These are phyloP conservation scores for Agaricus blazei DNA, from an alignment of 768 basidiomycete genomes.

Conservation along the genomic window DNA sequence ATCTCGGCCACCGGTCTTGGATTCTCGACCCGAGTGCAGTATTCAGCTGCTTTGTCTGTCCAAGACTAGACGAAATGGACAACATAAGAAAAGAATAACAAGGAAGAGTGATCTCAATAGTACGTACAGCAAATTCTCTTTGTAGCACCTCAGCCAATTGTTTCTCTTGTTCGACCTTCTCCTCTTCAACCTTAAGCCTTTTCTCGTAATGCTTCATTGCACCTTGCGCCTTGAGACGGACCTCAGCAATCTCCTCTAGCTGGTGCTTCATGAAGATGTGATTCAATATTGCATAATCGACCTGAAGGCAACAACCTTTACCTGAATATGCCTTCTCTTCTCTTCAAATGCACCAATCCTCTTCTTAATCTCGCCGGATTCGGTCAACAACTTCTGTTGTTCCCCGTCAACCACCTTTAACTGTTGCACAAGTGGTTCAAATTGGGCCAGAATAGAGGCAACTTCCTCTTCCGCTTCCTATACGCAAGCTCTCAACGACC, in stretches of 20 bases:
- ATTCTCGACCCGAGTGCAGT: slow-evolving; percentile 52
- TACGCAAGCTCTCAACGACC: neutral
- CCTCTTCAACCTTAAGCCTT: slow-evolving; percentile 49
- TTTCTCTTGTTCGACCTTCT: slow-evolving; percentile 39
- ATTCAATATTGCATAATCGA: neutral
- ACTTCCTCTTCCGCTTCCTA: slow-evolving; percentile 58
- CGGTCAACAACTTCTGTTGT: slow-evolving; percentile 36
- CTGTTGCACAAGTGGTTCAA: slow-evolving; percentile 35
- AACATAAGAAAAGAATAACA: too few relatives aligned
- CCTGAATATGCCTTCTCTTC: slow-evolving; percentile 35
- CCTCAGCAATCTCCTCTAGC: slow-evolving; percentile 42
- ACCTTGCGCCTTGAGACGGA: slow-evolving; percentile 47
- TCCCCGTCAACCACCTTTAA: slow-evolving; percentile 43
- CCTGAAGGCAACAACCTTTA: slow-evolving; percentile 22
- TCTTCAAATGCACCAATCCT: slow-evolving; percentile 50
- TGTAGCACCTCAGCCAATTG: slow-evolving; percentile 45
- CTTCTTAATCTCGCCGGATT: slow-evolving; percentile 40
- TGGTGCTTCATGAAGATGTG: slow-evolving; percentile 32
- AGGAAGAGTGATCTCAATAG: neutral
- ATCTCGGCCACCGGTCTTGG: slow-evolving; percentile 55
- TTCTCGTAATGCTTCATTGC: slow-evolving; percentile 39
- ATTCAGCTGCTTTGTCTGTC: slow-evolving; percentile 58
- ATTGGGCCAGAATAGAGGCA: slow-evolving; percentile 41
- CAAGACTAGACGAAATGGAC: slow-evolving; percentile 39
- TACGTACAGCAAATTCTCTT: slow-evolving; percentile 56